These are phyloP conservation scores for Penicillium corylophilum DNA, from an alignment of 2,329 filamentous ascomycete genomes.

Conservation along the genomic window DNA sequence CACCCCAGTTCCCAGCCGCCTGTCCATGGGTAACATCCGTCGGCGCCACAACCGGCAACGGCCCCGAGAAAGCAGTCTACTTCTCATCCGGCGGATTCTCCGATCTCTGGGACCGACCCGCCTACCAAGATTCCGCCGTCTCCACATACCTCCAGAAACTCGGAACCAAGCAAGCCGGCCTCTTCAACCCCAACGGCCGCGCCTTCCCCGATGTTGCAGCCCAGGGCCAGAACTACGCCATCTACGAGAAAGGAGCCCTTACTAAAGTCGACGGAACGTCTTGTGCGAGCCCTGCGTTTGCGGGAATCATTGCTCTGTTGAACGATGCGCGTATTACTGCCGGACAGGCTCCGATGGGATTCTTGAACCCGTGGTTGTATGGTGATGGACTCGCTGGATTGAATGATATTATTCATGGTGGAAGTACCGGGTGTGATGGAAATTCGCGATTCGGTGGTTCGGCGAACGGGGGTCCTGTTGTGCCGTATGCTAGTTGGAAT, in stretches of 20 bases:
- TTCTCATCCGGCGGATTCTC: constrained; percentile 46
- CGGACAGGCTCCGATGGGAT: constrained; percentile 54
- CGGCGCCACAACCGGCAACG: constrained; percentile 40
- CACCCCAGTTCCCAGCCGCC: constrained; percentile 42
- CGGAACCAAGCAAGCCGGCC: constrained; percentile 25
- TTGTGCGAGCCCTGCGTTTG: constrained; percentile 59
- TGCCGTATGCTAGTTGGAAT: constrained; percentile 52
- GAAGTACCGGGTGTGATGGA: constrained; percentile 49
- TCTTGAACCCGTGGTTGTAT: constrained; percentile 63
- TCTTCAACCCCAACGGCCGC: constrained; percentile 38
- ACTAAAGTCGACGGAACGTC: constrained; percentile 40
- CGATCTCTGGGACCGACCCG: constrained; percentile 36
- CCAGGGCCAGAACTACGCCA: constrained; percentile 35
- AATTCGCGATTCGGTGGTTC: constrained; percentile 43
- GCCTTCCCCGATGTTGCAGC: constrained; percentile 44
- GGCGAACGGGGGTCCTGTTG: constrained; percentile 37
- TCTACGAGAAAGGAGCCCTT: constrained; percentile 31
- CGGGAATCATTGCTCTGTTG: constrained; percentile 59
- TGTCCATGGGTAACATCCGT: constrained; percentile 44
- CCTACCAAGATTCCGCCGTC: constrained; percentile 39
- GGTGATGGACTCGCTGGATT: constrained; percentile 40
- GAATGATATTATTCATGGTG: constrained; percentile 51
- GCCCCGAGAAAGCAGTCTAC: constrained; percentile 41
- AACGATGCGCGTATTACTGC: constrained; percentile 59
- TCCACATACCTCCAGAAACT: constrained; percentile 30